phyloP scores from a whole-genome alignment of 2,329 filamentous ascomycete genomes.

The Phyllosticta citriasiana region DNA sequence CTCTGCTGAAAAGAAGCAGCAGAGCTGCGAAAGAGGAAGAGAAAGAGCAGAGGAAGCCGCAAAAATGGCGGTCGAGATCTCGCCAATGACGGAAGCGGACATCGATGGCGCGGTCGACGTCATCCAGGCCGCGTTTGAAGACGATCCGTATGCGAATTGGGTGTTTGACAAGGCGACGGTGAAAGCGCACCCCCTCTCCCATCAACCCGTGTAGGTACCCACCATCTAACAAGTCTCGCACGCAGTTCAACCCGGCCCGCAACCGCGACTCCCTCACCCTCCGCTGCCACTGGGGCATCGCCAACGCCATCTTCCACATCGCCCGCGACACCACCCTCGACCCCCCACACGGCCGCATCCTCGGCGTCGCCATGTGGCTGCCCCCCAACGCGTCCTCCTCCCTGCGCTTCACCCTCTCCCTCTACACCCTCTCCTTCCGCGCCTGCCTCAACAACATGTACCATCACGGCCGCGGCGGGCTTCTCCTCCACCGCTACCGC shows the following conservation, averaged over 20 bases:
- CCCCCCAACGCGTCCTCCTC: constrained; percentile 43
- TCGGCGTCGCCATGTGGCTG: constrained; percentile 67
- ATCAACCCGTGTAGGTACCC: neutral
- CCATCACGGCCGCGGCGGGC: constrained; percentile 54
- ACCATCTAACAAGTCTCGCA: neutral
- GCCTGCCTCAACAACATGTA: constrained; percentile 59
- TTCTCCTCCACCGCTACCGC: constrained; percentile 58
- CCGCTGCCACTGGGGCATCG: constrained; percentile 61
- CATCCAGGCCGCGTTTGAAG: constrained; percentile 55
- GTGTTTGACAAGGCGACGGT: constrained; percentile 51
- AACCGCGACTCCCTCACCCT: constrained; percentile 55
- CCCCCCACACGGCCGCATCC: too few relatives aligned
- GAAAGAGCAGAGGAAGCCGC: too few relatives aligned
- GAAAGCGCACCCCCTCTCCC: constrained; percentile 8
- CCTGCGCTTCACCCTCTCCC: constrained; percentile 50
- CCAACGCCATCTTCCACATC: constrained; percentile 59
- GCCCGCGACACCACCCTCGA: constrained; percentile 46
- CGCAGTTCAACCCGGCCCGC: constrained; percentile 48
- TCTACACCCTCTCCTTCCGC: constrained; percentile 55
- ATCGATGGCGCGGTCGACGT: constrained; percentile 55
- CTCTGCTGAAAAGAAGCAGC: too few relatives aligned
- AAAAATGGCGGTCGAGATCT: constrained; percentile 42
- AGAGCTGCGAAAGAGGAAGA: too few relatives aligned
- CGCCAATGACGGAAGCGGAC: constrained; percentile 46
- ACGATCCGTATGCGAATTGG: constrained; percentile 59